A percentile compares a stretch with the other conserved stretches of the same genome.
These are phyloP conservation scores for Mollisiaceae sp. DNA, from an alignment of 2,329 filamentous ascomycete genomes.

Conservation along the genomic window DNA sequence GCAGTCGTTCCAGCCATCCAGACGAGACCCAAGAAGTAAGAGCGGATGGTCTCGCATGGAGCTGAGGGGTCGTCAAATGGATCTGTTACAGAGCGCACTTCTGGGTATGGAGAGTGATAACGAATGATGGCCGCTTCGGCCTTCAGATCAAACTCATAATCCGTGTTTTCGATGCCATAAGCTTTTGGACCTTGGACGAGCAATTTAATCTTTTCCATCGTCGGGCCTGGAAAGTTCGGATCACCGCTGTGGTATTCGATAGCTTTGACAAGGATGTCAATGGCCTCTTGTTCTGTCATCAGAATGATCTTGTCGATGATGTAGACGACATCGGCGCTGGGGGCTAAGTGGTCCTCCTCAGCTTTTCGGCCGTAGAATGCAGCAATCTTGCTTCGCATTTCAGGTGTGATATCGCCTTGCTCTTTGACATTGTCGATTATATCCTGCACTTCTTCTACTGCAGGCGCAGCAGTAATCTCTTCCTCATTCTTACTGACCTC, in stretches of 20 bases:
- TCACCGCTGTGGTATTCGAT: background rate
- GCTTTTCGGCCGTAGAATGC: background rate
- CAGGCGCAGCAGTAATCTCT: background rate
- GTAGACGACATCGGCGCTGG: background rate
- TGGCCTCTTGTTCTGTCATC: background rate
- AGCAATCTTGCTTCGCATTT: background rate
- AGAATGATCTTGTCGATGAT: background rate
- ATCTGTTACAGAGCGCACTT: slow-evolving; percentile 39
- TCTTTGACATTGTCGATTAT: background rate
- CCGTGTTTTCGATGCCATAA: background rate
- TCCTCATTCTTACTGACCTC: background rate
- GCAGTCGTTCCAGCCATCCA: slow-evolving; percentile 34
- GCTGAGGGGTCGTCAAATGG: slow-evolving; percentile 40
- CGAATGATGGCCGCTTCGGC: background rate
- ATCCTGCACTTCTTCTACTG: background rate
- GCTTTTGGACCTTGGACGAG: background rate
- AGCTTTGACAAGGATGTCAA: background rate
- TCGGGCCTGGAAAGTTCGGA: background rate
- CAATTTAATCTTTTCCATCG: background rate
- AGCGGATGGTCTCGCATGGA: slow-evolving; percentile 40
- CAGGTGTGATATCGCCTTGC: background rate
- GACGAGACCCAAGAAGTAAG: slow-evolving; percentile 39
- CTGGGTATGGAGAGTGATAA: slow-evolving; percentile 35
- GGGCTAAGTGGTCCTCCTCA: background rate
- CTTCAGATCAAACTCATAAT: background rate